Evolutionary conservation across 1,139 yeast genomes (phyloP).

Genomic region (Magnusiomyces paraingens): DNA sequence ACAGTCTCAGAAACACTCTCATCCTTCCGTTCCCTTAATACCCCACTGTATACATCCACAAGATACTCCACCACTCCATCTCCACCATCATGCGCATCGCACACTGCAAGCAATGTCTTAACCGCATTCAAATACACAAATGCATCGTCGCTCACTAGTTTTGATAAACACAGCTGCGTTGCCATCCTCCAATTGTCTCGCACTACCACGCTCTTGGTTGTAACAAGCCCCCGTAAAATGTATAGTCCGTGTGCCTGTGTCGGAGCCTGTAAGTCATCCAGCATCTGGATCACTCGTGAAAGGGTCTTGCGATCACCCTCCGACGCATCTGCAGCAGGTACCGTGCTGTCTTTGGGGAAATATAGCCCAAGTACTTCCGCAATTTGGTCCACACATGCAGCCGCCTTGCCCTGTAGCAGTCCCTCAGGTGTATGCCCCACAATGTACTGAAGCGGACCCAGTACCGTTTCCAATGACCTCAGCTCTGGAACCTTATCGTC

Average conservation of each 20-base stretch:
- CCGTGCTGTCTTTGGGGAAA: constrained; percentile 1
- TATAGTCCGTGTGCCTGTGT: constrained; percentile 81
- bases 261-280: constrained; percentile 77
- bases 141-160: constrained; percentile 75
- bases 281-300: constrained; percentile 54
- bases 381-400: background rate
- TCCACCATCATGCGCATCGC: constrained; percentile 31
- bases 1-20: background rate
- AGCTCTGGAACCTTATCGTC: constrained; percentile 31
- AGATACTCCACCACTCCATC: constrained; percentile 39
- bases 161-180: constrained; percentile 59
- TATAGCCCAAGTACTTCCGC: background rate
- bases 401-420: constrained; percentile 19
- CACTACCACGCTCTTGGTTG: constrained; percentile 26
- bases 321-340: background rate
- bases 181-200: constrained; percentile 37
- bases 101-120: constrained; percentile 61
- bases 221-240: constrained; percentile 53
- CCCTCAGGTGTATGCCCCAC: constrained; percentile 15
- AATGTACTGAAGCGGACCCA: constrained; percentile 29
- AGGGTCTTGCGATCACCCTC: constrained; percentile 9
- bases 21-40: constrained; percentile 17
- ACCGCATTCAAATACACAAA: constrained; percentile 79
- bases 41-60: constrained; percentile 39
- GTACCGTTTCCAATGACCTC: constrained; percentile 35